Evolutionary conservation across 345 rosid species (phyloP).

Genomic region (Erysimum cheiranthoides): DNA sequence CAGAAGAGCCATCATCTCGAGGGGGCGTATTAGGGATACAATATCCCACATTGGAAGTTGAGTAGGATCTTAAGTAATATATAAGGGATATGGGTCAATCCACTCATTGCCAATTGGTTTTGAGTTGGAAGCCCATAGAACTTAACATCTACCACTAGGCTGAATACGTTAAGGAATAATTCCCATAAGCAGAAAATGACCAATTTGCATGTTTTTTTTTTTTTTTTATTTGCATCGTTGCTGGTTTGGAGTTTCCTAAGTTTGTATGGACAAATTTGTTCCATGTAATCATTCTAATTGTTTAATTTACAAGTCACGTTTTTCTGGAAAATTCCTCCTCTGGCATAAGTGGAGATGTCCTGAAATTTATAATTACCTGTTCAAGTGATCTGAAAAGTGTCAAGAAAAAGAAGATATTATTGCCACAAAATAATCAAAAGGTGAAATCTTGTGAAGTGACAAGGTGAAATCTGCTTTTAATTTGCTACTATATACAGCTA

Average conservation of each 20-base stretch:
- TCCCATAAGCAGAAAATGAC: not conserved
- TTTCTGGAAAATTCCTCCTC: constrained; percentile 2
- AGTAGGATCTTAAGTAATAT: too few species aligned
- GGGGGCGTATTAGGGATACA: too few species aligned
- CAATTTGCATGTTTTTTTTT: too few species aligned
- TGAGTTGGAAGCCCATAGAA: too few species aligned
- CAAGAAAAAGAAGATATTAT: constrained; percentile 8
- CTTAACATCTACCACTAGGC: not conserved
- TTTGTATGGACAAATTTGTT: constrained; percentile 2
- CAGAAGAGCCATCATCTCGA: too few species aligned
- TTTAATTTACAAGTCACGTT: not conserved
- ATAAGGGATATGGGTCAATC: too few species aligned
- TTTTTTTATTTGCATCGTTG: not conserved
- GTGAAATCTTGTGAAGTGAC: constrained; percentile 17
- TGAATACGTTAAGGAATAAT: not conserved
- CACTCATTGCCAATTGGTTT: too few species aligned
- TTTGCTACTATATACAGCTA: constrained; percentile 13
- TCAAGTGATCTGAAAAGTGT: constrained; percentile 11
- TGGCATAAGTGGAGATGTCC: constrained; percentile 8
- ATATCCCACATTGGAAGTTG: too few species aligned
- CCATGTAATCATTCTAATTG: not conserved
- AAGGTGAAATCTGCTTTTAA: constrained; percentile 14
- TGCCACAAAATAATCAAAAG: not conserved
- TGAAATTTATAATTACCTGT: constrained; percentile 8
- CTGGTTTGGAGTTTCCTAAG: not conserved